These are phyloP conservation scores for Penicillium sp. DNA, from an alignment of 2,329 filamentous ascomycete genomes.

Conservation along the genomic window DNA sequence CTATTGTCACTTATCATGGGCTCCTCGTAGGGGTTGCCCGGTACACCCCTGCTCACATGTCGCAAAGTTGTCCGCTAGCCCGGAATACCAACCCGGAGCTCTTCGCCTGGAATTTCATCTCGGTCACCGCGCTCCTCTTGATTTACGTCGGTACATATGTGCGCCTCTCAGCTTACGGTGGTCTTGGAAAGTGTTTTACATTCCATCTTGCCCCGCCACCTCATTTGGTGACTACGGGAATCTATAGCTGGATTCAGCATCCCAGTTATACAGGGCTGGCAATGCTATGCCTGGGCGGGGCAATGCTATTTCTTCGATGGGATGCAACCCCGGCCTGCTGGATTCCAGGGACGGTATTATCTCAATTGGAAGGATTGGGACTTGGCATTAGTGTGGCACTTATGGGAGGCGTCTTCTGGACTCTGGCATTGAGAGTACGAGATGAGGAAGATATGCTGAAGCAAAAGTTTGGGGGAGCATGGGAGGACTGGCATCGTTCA, in stretches of 20 bases:
- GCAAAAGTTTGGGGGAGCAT: constrained; percentile 48
- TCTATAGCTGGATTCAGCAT: constrained; percentile 55
- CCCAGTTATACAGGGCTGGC: constrained; percentile 52
- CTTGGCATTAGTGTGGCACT: neutral
- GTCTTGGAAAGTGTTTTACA: constrained; percentile 55
- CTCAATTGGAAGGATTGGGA: constrained; percentile 16
- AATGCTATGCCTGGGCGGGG: constrained; percentile 28
- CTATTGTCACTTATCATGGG: neutral
- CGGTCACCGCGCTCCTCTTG: constrained; percentile 14
- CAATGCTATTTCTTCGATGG: constrained; percentile 34
- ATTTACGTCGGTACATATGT: constrained; percentile 25
- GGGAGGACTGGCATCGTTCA: constrained; percentile 50
- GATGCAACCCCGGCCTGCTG: constrained; percentile 46
- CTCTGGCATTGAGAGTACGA: constrained; percentile 38
- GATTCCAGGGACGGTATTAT: constrained; percentile 14
- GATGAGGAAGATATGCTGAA: constrained; percentile 55
- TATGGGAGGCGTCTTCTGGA: neutral
- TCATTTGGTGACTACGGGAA: constrained; percentile 46
- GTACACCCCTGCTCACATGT: neutral
- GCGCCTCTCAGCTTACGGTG: constrained; percentile 42
- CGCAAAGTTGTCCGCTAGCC: constrained; percentile 18
- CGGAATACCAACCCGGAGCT: constrained; percentile 13
- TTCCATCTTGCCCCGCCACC: constrained; percentile 52
- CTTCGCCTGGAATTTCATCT: constrained; percentile 27
- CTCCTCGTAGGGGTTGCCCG: neutral